Conservation (phyloP, 495 filamentous ascomycete genomes). For the Neurospora africana region DNA sequence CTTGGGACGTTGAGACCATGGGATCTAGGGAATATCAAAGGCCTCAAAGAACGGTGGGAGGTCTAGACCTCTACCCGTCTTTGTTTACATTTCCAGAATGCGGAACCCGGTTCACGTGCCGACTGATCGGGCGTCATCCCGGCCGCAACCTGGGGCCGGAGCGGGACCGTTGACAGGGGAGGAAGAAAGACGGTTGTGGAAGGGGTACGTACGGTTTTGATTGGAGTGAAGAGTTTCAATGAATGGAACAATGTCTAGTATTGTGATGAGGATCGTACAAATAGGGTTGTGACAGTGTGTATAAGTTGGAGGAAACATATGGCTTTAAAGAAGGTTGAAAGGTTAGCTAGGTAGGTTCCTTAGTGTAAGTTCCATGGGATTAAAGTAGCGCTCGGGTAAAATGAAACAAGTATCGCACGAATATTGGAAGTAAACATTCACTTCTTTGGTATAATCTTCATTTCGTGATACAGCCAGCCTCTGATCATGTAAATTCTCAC, state of each 20-base stretch:
- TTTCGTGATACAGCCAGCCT: neutral
- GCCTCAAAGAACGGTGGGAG: neutral
- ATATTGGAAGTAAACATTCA: neutral
- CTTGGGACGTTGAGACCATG: no score
- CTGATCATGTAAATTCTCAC: no score
- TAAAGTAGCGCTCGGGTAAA: neutral
- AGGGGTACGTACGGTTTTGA: no score
- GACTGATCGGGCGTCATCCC: neutral
- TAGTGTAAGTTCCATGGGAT: no score
- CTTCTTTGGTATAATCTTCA: neutral
- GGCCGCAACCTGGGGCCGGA: neutral
- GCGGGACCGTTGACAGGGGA: neutral
- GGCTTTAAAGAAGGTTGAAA: neutral
- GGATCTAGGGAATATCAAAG: neutral
- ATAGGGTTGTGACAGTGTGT: neutral
- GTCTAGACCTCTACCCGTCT: neutral
- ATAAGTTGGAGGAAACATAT: neutral
- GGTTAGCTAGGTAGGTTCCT: no score
- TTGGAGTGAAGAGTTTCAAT: neutral
- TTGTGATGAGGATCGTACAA: neutral
- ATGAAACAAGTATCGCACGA: neutral
- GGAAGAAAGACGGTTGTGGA: neutral
- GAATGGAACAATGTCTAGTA: neutral
- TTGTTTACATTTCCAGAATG: neutral
- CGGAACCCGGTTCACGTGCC: neutral